These are phyloP conservation scores for Turritis glabra DNA, from an alignment of 345 rosid species.

Conservation along the genomic window DNA sequence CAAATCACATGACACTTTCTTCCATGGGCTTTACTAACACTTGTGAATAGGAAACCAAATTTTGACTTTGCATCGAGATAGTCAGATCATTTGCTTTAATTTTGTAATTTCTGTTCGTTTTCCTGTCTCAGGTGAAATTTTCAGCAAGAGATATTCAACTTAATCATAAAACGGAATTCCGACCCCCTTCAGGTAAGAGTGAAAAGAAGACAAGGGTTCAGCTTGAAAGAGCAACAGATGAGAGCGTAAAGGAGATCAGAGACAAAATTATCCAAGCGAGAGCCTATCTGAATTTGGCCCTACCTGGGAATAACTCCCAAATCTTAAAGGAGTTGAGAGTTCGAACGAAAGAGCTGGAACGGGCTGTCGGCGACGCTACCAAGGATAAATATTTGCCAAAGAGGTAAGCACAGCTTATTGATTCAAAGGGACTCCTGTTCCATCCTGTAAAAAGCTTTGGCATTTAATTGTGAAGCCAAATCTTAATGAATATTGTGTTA, in stretches of 20 bases:
- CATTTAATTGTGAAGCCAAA: constrained; percentile 17
- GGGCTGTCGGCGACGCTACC: constrained; percentile 53
- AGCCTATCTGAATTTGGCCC: constrained; percentile 65
- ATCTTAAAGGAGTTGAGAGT: constrained; percentile 70
- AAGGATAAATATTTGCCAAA: constrained; percentile 74
- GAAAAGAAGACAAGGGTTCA: constrained; percentile 44
- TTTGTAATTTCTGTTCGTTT: constrained; percentile 1
- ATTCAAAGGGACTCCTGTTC: constrained; percentile 6
- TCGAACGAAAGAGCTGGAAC: constrained; percentile 82
- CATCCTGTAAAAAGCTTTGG: neutral
- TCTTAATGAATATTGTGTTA: neutral
- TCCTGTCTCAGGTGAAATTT: constrained; percentile 40
- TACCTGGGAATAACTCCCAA: constrained; percentile 69
- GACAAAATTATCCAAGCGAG: constrained; percentile 81
- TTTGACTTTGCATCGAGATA: constrained; percentile 9
- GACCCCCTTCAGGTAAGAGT: constrained; percentile 41
- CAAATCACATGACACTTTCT: neutral
- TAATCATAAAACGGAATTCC: constrained; percentile 35
- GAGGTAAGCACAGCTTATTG: constrained; percentile 51
- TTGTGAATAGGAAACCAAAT: neutral
- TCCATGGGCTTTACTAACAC: neutral
- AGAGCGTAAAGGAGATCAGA: constrained; percentile 68
- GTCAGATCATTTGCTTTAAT: constrained; percentile 3
- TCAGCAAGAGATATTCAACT: constrained; percentile 36
- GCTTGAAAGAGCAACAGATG: constrained; percentile 42